Conservation (phyloP, 106 monocot genomes). For the Dendrobium nobile region DNA sequence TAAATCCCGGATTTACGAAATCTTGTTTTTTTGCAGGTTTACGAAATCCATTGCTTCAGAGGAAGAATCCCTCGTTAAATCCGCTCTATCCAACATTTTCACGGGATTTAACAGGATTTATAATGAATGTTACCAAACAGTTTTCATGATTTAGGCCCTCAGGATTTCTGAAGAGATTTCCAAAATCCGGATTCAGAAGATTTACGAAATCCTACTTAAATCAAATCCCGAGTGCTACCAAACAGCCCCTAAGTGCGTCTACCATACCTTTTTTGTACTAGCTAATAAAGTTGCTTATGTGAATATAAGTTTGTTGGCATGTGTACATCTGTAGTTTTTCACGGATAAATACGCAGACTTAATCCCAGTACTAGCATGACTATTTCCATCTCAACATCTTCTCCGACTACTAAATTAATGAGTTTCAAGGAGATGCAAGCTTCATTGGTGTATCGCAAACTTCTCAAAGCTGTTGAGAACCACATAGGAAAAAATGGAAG, state of each 20-base stretch:
- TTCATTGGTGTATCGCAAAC: constrained; percentile 39
- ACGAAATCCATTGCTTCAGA: too few relatives aligned
- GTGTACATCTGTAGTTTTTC: neutral
- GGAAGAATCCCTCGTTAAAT: too few relatives aligned
- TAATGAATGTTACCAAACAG: too few relatives aligned
- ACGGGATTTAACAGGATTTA: too few relatives aligned
- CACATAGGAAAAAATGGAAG: constrained; percentile 59
- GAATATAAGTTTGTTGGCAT: neutral
- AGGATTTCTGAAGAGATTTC: too few relatives aligned
- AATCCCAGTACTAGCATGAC: neutral
- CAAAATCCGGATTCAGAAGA: too few relatives aligned
- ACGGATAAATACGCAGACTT: neutral
- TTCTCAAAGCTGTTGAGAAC: constrained; percentile 70
- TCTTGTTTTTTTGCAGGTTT: too few relatives aligned
- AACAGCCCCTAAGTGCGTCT: neutral
- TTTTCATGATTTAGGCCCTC: too few relatives aligned
- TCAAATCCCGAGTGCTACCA: too few relatives aligned
- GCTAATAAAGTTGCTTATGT: neutral
- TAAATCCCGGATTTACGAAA: too few relatives aligned
- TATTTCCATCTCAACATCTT: neutral
- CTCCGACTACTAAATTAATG: constrained; percentile 3
- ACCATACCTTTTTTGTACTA: neutral
- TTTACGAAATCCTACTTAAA: too few relatives aligned
- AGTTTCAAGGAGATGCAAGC: constrained; percentile 15
- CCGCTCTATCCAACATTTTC: too few relatives aligned